These are phyloP conservation scores for Chlamydomonas incerta DNA, from an alignment of 139 green algal genomes.

Conservation along the genomic window DNA sequence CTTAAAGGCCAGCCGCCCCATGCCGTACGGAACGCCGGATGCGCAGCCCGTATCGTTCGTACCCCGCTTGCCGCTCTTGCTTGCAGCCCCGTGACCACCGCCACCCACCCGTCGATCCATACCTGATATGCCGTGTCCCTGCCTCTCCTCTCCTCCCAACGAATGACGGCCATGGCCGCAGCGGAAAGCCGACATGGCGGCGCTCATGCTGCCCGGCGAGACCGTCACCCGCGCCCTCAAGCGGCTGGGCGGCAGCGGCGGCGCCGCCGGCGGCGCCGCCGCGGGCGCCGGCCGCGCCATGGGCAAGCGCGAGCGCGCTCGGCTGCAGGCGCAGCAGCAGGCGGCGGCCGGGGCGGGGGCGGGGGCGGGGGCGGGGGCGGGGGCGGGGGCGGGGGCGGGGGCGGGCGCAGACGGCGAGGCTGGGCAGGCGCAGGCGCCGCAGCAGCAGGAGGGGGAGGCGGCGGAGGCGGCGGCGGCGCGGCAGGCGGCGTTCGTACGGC, in stretches of 20 bases:
- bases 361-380: not conserved
- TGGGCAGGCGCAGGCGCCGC: no score
- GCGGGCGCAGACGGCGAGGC: not conserved
- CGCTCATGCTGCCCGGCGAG: constrained; percentile 71
- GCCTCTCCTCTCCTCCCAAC: no score
- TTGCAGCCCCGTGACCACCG: no score
- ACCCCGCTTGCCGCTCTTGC: no score
- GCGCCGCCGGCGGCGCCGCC: not conserved
- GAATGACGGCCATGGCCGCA: not conserved
- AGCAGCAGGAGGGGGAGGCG: not conserved
- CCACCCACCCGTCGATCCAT: no score
- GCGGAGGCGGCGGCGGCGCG: not conserved
- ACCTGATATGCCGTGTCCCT: no score
- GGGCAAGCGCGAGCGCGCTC: constrained; percentile 60
- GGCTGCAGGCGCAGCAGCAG: constrained; percentile 46
- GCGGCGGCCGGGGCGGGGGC: constrained; percentile 25
- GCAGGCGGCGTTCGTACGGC: constrained; percentile 27
- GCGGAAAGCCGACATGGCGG: constrained; percentile 60
- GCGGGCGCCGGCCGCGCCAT: constrained; percentile 38
- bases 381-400: not conserved
- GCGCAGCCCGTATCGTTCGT: no score
- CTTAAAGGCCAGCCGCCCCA: no score
- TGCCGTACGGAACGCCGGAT: no score
- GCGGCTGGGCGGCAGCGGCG: constrained; percentile 62
- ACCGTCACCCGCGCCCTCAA: constrained; percentile 71